Evolutionary conservation across 2,329 filamentous ascomycete species (phyloP).

Genomic region (Scytalidium lignicola): DNA sequence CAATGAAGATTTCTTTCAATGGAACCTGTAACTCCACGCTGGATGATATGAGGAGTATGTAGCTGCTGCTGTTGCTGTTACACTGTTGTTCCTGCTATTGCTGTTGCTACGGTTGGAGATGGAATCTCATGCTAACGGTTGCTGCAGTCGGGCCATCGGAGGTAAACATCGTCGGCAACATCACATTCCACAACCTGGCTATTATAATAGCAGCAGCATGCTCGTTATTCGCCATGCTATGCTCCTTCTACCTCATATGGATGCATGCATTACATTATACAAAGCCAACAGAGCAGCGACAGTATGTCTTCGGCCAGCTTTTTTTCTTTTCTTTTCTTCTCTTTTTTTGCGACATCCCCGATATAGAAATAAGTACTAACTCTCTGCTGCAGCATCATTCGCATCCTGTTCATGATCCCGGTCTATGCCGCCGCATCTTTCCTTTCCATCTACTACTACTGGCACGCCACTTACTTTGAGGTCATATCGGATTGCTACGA

Average conservation of each 20-base stretch:
- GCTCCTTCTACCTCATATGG: slow-evolving; percentile 52
- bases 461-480: slow-evolving; percentile 73
- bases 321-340: too few relatives aligned
- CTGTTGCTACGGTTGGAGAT: too few relatives aligned
- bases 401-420: slow-evolving; percentile 84
- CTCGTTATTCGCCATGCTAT: slow-evolving; percentile 44
- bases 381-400: slow-evolving; percentile 59
- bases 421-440: slow-evolving; percentile 73
- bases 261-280: slow-evolving; percentile 58
- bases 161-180: slow-evolving; percentile 37
- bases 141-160: slow-evolving; percentile 34
- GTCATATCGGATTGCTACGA: slow-evolving; percentile 83
- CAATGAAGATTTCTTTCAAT: slow-evolving; percentile 17
- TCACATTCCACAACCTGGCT: slow-evolving; percentile 52
- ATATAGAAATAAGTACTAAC: slow-evolving; percentile 5
- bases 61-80: too few relatives aligned
- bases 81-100: too few relatives aligned
- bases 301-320: slow-evolving; percentile 35
- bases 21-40: slow-evolving; percentile 29
- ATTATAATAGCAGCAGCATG: slow-evolving; percentile 44
- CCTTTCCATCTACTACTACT: slow-evolving; percentile 69
- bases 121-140: slow-evolving; percentile 12
- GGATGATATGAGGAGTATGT: slow-evolving; percentile 31
- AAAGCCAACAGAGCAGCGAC: slow-evolving; percentile 53
- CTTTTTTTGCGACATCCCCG: not conserved